Percentiles rank a stretch among this genome's conserved stretches.
phyloP scores from a whole-genome alignment of 169 alveolate genomes.

The Cryptosporidium viatorum region DNA sequence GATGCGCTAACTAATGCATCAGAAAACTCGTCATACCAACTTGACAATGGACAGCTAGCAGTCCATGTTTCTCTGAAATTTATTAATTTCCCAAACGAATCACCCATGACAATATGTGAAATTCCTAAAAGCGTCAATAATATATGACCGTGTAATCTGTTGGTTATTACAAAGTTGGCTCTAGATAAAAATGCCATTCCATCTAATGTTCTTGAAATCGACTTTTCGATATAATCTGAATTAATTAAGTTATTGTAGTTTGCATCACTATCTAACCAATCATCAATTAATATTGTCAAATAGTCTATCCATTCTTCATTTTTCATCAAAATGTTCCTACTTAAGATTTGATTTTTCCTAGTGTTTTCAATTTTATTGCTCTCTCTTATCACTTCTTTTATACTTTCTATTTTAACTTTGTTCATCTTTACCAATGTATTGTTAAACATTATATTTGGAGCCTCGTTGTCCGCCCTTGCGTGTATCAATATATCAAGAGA shows the following conservation, averaged over 20 bases:
- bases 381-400: constrained; percentile 33
- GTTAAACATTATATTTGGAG: constrained; percentile 19
- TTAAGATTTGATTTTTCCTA: not conserved
- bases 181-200: constrained; percentile 76
- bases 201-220: constrained; percentile 71
- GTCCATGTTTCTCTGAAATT: constrained; percentile 74
- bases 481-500: constrained; percentile 50
- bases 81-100: constrained; percentile 50
- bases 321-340: not conserved
- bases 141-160: constrained; percentile 72
- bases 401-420: not conserved
- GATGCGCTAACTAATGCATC: constrained; percentile 52
- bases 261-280: constrained; percentile 71
- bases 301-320: constrained; percentile 39
- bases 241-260: constrained; percentile 9
- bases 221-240: constrained; percentile 42
- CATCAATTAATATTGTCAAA: constrained; percentile 42
- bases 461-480: constrained; percentile 66
- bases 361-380: not conserved
- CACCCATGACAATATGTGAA: constrained; percentile 60
- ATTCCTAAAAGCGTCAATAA: constrained; percentile 37
- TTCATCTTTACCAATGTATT: constrained; percentile 21
- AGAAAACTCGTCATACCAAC: constrained; percentile 61
- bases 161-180: constrained; percentile 61
- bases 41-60: constrained; percentile 34